Conservation (phyloP, 208 protist genomes). For the Trypanosoma avium region DNA sequence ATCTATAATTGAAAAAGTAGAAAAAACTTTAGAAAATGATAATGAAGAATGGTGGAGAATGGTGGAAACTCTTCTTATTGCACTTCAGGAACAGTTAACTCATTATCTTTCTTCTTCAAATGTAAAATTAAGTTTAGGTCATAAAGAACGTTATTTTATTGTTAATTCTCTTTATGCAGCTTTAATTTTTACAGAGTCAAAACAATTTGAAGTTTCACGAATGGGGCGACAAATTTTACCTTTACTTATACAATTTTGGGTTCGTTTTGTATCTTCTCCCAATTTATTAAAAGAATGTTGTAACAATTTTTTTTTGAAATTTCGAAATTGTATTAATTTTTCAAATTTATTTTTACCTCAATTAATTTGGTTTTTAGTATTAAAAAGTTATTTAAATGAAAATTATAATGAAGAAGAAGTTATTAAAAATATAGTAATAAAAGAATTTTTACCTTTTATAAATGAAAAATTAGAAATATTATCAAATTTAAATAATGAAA, state of each 20-base stretch:
- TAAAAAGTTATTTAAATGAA: conserved; percentile 7
- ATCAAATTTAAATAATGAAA: neutral
- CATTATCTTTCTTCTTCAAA: conserved; percentile 29
- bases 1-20: conserved; percentile 15
- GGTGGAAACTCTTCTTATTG: conserved; percentile 83
- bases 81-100: conserved; percentile 63
- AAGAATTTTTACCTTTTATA: conserved; percentile 28
- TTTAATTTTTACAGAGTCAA: conserved; percentile 20
- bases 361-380: conserved; percentile 23
- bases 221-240: conserved; percentile 74
- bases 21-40: conserved; percentile 1
- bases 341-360: conserved; percentile 18
- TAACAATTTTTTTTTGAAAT: conserved; percentile 5
- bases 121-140: neutral
- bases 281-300: conserved; percentile 28
- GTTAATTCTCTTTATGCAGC: conserved; percentile 16
- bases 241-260: conserved; percentile 61
- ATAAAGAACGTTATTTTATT: neutral
- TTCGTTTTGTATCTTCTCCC: conserved; percentile 43
- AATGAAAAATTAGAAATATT: neutral
- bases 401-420: conserved; percentile 21
- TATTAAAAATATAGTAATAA: conserved; percentile 22
- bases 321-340: conserved; percentile 7
- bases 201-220: conserved; percentile 65
- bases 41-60: conserved; percentile 58